phyloP scores from a whole-genome alignment of 257 asterid genomes.

The Gynochthodes officinalis region DNA sequence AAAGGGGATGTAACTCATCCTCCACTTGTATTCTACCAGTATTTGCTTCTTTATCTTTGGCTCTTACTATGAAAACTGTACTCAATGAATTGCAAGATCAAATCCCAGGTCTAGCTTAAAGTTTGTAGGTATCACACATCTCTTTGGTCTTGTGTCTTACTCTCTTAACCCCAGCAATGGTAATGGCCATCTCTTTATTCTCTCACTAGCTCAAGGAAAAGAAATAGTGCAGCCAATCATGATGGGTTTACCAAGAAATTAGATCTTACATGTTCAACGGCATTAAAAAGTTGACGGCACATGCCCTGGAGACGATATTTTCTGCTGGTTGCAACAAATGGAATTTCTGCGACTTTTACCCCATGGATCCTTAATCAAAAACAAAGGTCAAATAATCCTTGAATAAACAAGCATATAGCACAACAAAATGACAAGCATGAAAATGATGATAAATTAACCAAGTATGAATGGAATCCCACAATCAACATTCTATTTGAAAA shows the following conservation, averaged over 20 bases:
- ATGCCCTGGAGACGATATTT: constrained; percentile 82
- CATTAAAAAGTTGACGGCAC: constrained; percentile 75
- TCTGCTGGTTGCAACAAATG: constrained; percentile 88
- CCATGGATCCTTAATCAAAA: constrained; percentile 84
- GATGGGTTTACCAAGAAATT: not conserved
- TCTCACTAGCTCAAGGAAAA: not conserved
- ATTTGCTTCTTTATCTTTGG: no score
- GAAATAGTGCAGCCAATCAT: not conserved
- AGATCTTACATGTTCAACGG: constrained; percentile 63
- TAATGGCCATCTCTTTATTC: not conserved
- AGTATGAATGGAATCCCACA: not conserved
- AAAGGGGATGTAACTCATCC: not conserved
- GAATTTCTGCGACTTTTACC: constrained; percentile 82
- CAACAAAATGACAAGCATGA: constrained; percentile 1
- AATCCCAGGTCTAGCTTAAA: no score
- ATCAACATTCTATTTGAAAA: not conserved
- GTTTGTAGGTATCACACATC: no score
- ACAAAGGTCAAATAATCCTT: constrained; percentile 5
- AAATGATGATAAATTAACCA: no score
- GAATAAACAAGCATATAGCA: not conserved
- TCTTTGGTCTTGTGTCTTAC: not conserved
- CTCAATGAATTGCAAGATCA: no score
- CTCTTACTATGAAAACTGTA: no score
- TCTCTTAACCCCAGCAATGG: not conserved
- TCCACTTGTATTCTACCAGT: no score